A percentile compares a stretch with the other conserved stretches of the same genome.
phyloP scores from a whole-genome alignment of 768 basidiomycete species.

The Fistulinella prunicolor region DNA sequence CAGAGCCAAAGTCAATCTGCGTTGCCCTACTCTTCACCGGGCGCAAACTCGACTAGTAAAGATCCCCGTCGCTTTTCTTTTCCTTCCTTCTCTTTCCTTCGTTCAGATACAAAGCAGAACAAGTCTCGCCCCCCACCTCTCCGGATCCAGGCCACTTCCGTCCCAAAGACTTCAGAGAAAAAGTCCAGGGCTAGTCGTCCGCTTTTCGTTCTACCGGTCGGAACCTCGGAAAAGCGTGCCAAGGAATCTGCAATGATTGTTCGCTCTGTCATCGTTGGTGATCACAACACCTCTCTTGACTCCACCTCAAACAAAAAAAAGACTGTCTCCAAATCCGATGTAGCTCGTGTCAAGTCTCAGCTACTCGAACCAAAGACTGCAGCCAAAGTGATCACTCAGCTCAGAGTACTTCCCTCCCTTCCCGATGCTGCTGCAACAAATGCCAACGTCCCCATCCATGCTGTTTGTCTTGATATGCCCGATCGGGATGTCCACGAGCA shows the following conservation, averaged over 20 bases:
- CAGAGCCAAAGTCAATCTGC: conserved; percentile 30
- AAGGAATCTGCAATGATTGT: conserved; percentile 60
- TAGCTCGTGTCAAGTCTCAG: conserved; percentile 65
- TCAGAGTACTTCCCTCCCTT: conserved; percentile 53
- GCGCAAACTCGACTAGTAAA: conserved; percentile 13
- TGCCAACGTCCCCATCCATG: conserved; percentile 58
- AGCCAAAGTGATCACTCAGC: conserved; percentile 67
- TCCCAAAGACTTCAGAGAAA: conserved; percentile 40
- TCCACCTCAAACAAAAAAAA: conserved; percentile 39
- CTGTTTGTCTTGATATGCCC: conserved; percentile 64
- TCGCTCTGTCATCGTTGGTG: conserved; percentile 68
- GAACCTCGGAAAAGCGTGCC: conserved; percentile 50
- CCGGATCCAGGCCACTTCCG: conserved; percentile 29
- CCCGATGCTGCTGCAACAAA: conserved; percentile 8
- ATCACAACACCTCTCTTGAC: conserved; percentile 27
- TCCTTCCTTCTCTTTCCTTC: conserved; percentile 43
- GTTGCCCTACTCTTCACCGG: conserved; percentile 19
- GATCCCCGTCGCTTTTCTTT: conserved; percentile 48
- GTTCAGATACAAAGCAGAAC: conserved; percentile 29
- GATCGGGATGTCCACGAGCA: conserved; percentile 61
- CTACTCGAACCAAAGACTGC: conserved; percentile 66
- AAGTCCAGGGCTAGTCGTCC: conserved; percentile 36
- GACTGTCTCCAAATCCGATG: conserved; percentile 45
- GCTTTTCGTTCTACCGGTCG: conserved; percentile 32
- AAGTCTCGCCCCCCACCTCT: conserved; percentile 17